These are phyloP conservation scores for Linum lewisii DNA, from an alignment of 345 rosid genomes.

Conservation along the genomic window DNA sequence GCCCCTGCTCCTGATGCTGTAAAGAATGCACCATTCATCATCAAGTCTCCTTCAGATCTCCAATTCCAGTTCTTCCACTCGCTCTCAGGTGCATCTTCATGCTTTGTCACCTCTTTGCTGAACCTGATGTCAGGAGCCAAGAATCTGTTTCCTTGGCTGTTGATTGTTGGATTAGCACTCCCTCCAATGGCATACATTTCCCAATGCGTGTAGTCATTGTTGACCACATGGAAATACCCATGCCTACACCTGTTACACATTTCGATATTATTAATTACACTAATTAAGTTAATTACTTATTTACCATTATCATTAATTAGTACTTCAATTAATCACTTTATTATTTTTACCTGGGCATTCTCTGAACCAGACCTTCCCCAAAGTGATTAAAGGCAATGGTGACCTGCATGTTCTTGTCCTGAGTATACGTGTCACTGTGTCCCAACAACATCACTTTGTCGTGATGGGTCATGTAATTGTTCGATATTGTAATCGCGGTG, in stretches of 20 bases:
- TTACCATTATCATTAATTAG: too few relatives aligned
- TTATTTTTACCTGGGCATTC: neutral
- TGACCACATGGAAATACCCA: constrained; percentile 6
- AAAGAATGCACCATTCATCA: neutral
- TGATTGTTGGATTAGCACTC: constrained; percentile 1
- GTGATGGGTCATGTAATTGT: constrained; percentile 7
- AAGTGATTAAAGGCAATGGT: constrained; percentile 6
- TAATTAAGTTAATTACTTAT: neutral
- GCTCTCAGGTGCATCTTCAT: constrained; percentile 2
- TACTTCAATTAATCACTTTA: too few relatives aligned
- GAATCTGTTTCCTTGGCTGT: constrained; percentile 1
- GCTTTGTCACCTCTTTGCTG: constrained; percentile 4
- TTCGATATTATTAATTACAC: neutral
- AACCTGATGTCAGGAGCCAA: neutral
- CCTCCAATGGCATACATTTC: constrained; percentile 7
- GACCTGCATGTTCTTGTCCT: constrained; percentile 3
- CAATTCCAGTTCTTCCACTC: constrained; percentile 5
- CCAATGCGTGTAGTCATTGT: constrained; percentile 8
- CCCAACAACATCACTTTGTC: constrained; percentile 4
- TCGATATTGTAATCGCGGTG: constrained; percentile 1
- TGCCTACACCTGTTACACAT: constrained; percentile 1
- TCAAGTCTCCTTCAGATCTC: constrained; percentile 1
- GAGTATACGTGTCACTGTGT: neutral
- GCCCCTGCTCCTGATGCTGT: constrained; percentile 2
- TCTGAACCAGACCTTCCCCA: constrained; percentile 3